A percentile compares a stretch with the other conserved stretches of the same genome.
Evolutionary conservation across 1,139 yeast species (phyloP).

Genomic region (Blastobotrys aristatus): DNA sequence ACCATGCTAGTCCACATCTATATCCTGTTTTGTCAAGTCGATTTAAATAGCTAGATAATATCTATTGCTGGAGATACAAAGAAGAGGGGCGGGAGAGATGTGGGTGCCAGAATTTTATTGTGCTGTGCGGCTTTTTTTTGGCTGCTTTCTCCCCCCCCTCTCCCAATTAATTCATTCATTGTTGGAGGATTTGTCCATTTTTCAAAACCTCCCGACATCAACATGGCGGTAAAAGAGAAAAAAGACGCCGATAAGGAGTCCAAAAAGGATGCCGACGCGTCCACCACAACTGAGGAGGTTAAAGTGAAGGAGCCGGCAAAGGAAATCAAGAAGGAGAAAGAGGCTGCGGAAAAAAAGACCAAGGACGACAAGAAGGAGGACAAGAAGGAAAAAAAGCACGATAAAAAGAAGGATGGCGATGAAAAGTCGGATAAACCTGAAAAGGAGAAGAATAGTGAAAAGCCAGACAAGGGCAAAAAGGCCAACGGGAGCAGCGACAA

Average conservation of each 20-base stretch:
- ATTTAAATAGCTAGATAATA: too few relatives aligned
- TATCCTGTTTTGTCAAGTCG: too few relatives aligned
- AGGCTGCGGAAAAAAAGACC: neutral
- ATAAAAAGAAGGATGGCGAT: neutral
- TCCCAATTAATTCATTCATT: too few relatives aligned
- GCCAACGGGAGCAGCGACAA: neutral
- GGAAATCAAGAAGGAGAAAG: neutral
- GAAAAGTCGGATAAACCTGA: constrained; percentile 3
- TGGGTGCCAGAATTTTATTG: too few relatives aligned
- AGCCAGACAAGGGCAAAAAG: neutral
- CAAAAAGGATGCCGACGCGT: neutral
- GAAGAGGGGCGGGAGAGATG: neutral
- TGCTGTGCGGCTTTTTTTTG: too few relatives aligned
- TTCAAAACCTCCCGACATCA: too few relatives aligned
- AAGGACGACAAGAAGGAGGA: neutral
- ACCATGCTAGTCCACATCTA: too few relatives aligned
- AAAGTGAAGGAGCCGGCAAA: neutral
- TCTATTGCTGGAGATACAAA: neutral
- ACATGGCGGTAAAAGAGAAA: too few relatives aligned
- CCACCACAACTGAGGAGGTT: neutral
- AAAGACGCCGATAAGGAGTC: neutral
- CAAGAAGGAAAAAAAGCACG: neutral
- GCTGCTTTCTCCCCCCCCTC: too few relatives aligned
- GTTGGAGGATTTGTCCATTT: too few relatives aligned
- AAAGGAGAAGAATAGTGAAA: neutral